Percentiles rank a stretch among this genome's conserved stretches.
phyloP scores from a whole-genome alignment of 176 grass and related monocot genomes.

The Rhynchospora breviuscula region DNA sequence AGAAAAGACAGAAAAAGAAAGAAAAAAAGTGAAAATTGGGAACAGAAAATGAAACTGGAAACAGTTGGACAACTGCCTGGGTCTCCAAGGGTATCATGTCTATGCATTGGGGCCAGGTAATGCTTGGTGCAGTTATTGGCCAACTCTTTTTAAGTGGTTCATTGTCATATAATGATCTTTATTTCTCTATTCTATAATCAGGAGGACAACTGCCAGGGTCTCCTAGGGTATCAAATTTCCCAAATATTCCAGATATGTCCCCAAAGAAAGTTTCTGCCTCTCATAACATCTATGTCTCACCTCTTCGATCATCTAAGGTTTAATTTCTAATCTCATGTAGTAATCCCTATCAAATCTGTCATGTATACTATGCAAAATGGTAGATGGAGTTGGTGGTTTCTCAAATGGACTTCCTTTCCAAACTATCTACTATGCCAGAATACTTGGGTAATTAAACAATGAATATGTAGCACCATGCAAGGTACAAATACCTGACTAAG shows the following conservation, averaged over 20 bases:
- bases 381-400: not conserved
- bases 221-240: constrained; percentile 77
- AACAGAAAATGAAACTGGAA: not conserved
- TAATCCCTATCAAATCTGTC: not conserved
- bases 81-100: not conserved
- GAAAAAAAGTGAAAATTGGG: too few species aligned
- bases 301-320: constrained; percentile 80
- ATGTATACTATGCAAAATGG: not conserved
- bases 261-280: constrained; percentile 98
- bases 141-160: constrained; percentile 26
- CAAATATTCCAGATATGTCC: constrained; percentile 97
- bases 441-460: not conserved
- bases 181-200: not conserved
- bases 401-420: not conserved
- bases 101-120: not conserved
- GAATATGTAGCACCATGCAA: not conserved
- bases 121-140: not conserved
- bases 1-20: too few species aligned
- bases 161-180: not conserved
- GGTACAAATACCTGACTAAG: not conserved
- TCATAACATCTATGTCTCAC: constrained; percentile 92
- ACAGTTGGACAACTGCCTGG: not conserved
- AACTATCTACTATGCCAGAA: not conserved
- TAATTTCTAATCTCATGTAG: not conserved
- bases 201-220: constrained; percentile 78